Evolutionary conservation across 164 flowering plant species (phyloP), one percentile per base, ranked within the genome.

Genomic region (Tetracentron sinense): DNA sequence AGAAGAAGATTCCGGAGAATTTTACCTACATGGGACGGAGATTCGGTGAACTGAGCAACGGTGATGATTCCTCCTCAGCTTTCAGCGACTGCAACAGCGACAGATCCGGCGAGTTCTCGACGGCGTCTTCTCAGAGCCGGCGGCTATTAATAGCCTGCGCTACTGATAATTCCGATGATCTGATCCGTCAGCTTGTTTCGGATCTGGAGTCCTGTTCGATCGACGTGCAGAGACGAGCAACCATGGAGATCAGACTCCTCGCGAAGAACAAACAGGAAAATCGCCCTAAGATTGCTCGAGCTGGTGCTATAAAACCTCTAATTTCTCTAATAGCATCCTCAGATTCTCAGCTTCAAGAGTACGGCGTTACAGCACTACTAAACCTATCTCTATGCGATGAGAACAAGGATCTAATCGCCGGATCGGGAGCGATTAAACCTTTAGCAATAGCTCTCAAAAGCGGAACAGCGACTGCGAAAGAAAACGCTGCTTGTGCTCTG

Each of bases 401-500:
- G 71, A 87, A 83, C 75, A 90, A 90, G 62, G 85, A 80, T 25
- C 48, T 63, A 25, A 85, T 89, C 26, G 83, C 81, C 14, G 58
- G 74, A 0, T 69, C 84, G 7, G 98, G 98, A 5, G 98, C 95
- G 11, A 82, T 86, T 33, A 86, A 77, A 55, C 90, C 96, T 15
- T 66, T 92, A 0, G 85, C 86, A 2, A 65, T 72, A 60, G 89
- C 93, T 11, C 72, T 92, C 19, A 79, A 61, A 38, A 47, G 70
- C 15, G 98, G 98, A 12, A 85, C 88, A 1, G 11, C 90, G 14
- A 84, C 86, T 21, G 80, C 95, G 8, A 80, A 74, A 57, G 96
- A 92, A 75, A 92, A 89, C 85, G 77, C 98, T 0, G 98, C 98
- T 2, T 89, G 95, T 55, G 93, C 98, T 54, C 81, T 92, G 51